Base-by-base conservation (phyloP, 768 basidiomycete species). In the Tricholoma saponaceum region DNA sequence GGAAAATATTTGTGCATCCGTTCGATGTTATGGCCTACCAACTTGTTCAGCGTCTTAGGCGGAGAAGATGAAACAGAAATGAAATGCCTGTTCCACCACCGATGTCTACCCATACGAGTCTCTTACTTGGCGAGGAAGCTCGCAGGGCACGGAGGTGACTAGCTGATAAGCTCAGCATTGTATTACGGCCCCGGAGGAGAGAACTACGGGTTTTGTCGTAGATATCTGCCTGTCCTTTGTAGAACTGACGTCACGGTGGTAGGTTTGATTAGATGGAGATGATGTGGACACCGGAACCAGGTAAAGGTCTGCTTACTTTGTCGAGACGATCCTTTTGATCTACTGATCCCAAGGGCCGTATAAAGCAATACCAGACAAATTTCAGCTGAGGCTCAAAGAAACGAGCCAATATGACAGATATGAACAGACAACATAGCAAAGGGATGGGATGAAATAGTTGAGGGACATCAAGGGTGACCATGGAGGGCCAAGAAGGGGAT, bases 81-180 rank as follows among this genome's bases (percentile, higher is more conserved):
- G 54, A 44, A 66, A 53, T 43, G 79, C 82, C 82, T 12, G 89
- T 90, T 25, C 88, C 89, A 30, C 89, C 89, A 14, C 89, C 87
- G 56, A 91, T 83, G 66, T 91, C 89, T 16, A 91, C 78, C 89
- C 89, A 91, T 13, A 91, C 77, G 16, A 88, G 78, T 13, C 76
- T 75, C 65, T 80, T 79, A 0, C 72, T 68, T 0, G 78, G 74
- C 5, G 75, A 61, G 23, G 65, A 65, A 33, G 66, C 68, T 4
- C 74, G 75, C 47, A 87, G 74, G 2, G 77, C 70, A 30, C 74
- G 75, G 7, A 90, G 71, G 61, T 90, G 87, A 32, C 80, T 79
- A 0, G 86, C 84, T 3, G 81, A 79, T n/a, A 90, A 75, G 54
- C 76, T 78, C 12, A 89, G 76, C 85, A 91, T 87, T 14, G 87